phyloP scores from a whole-genome alignment of 192 early-diverging fungal genomes.

The Umbelopsis sp. region DNA sequence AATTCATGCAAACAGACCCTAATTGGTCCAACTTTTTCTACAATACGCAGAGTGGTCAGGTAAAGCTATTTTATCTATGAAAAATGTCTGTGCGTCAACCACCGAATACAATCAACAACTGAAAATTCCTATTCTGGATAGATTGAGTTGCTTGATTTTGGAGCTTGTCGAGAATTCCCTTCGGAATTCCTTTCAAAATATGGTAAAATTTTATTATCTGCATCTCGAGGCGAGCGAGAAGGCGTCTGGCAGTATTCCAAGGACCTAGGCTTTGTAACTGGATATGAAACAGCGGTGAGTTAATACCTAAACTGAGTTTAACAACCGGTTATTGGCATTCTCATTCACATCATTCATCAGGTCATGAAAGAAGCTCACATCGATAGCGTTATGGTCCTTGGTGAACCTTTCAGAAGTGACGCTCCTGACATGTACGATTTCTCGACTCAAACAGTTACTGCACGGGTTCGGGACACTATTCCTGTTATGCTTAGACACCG shows the following conservation, averaged over 20 bases:
- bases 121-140: neutral
- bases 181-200: conserved; percentile 78
- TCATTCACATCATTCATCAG: conserved; percentile 29
- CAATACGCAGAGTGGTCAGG: conserved; percentile 59
- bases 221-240: conserved; percentile 71
- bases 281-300: conserved; percentile 80
- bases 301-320: neutral
- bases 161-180: conserved; percentile 83
- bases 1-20: conserved; percentile 99
- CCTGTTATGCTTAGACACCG: conserved; percentile 94
- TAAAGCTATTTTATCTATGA: neutral
- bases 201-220: conserved; percentile 71
- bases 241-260: conserved; percentile 74
- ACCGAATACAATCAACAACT: neutral
- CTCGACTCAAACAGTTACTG: conserved; percentile 79
- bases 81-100: neutral
- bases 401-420: conserved; percentile 74
- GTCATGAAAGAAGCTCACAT: conserved; percentile 88
- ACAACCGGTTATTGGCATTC: neutral
- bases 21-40: conserved; percentile 99
- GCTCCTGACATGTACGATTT: conserved; percentile 74
- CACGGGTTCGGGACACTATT: conserved; percentile 81
- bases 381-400: conserved; percentile 83
- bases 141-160: conserved; percentile 93
- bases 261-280: conserved; percentile 90